Evolutionary conservation across 129 eudicot species (phyloP).

Genomic region (Smallanthus sonchifolius): DNA sequence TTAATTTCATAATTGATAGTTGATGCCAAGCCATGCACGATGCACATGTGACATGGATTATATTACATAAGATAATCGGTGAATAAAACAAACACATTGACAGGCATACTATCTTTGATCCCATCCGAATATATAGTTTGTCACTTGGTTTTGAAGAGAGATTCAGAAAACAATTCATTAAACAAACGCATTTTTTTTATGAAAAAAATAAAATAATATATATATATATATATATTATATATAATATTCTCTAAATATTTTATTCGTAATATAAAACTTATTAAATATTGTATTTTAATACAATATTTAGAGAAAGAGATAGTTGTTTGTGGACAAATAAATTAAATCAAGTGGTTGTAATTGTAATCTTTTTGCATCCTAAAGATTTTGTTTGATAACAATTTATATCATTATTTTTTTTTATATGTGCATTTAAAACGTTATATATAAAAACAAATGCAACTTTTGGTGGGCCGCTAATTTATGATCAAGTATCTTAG

Average conservation of each 20-base stretch:
- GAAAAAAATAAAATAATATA: too few relatives aligned
- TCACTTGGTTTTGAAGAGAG: not conserved
- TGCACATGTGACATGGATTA: slow-evolving; percentile 14
- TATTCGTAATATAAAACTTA: too few relatives aligned
- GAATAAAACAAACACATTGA: not conserved
- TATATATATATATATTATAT: too few relatives aligned
- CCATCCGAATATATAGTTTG: slow-evolving; percentile 7
- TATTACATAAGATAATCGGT: not conserved
- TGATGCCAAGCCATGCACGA: slow-evolving; percentile 11
- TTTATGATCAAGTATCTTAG: not conserved
- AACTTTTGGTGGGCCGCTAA: not conserved
- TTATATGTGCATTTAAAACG: not conserved
- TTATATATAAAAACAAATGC: not conserved
- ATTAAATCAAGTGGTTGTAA: not conserved
- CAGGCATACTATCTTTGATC: slow-evolving; percentile 6
- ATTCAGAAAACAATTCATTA: too few relatives aligned
- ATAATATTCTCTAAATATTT: too few relatives aligned
- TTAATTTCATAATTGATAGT: not conserved
- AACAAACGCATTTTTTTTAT: too few relatives aligned
- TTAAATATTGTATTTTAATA: too few relatives aligned
- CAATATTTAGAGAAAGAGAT: too few relatives aligned
- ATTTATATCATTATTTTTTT: not conserved
- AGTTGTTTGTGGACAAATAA: not conserved
- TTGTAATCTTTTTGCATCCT: not conserved
- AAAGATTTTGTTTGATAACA: not conserved